phyloP scores from a whole-genome alignment of 139 green algal genomes.

The Chlorella sorokiniana region DNA sequence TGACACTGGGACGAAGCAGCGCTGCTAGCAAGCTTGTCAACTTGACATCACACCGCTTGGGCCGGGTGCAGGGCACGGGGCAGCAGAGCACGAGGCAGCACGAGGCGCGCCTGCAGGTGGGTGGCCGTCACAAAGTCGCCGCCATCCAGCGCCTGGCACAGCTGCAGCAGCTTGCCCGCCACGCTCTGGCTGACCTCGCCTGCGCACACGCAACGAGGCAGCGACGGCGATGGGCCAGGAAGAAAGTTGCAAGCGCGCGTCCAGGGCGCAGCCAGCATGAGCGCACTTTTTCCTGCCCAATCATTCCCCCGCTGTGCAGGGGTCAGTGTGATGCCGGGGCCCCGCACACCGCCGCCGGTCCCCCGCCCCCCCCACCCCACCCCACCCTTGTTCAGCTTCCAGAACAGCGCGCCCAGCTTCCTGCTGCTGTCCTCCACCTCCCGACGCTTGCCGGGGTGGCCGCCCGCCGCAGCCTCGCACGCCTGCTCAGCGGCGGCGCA shows the following conservation, averaged over 20 bases:
- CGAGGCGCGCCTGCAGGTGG: constrained; percentile 60
- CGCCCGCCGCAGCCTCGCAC: constrained; percentile 31
- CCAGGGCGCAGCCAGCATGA: neutral
- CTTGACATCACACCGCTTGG: neutral
- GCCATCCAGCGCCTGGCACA: constrained; percentile 79
- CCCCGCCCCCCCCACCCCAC: neutral
- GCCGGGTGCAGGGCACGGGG: no score
- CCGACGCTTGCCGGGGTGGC: constrained; percentile 71
- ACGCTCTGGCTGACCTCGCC: constrained; percentile 74
- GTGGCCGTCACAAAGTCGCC: constrained; percentile 80
- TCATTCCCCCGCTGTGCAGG: no score
- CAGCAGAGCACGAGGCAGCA: no score
- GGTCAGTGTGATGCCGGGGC: no score
- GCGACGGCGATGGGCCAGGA: neutral
- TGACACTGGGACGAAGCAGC: neutral
- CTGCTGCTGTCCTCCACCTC: constrained; percentile 96
- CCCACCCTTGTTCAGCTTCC: constrained; percentile 78
- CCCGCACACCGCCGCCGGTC: neutral
- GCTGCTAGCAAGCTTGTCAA: neutral
- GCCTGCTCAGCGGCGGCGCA: no score
- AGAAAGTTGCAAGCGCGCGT: neutral
- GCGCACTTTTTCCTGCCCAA: no score
- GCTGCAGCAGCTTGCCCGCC: constrained; percentile 75
- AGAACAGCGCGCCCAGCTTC: constrained; percentile 85
- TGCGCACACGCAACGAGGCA: neutral